Conservation (phyloP, 441 rosid species). For the Erysimum pusillum region DNA sequence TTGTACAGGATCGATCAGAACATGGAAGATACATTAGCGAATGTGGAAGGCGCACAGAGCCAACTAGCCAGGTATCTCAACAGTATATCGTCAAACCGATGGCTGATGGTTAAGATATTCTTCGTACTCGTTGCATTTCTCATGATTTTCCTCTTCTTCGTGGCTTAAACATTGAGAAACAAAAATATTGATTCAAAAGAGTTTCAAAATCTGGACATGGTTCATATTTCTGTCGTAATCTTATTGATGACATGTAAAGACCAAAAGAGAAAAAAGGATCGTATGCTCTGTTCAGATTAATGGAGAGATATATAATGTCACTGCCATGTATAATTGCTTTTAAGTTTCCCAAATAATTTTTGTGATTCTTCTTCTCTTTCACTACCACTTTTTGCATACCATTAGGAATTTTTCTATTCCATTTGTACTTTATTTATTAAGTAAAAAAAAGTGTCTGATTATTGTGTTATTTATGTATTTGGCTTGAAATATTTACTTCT, state of each 20-base stretch:
- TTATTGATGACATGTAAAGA: slow-evolving; percentile 45
- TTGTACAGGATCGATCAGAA: slow-evolving; percentile 89
- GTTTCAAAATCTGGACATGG: slow-evolving; percentile 33
- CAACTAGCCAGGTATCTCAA: slow-evolving; percentile 85
- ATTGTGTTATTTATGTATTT: too few species aligned
- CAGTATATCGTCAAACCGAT: slow-evolving; percentile 91
- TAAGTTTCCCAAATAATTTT: slow-evolving; percentile 2
- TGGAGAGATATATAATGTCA: slow-evolving; percentile 40
- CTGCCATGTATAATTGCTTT: slow-evolving; percentile 30
- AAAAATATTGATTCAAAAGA: slow-evolving; percentile 1
- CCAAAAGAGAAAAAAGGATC: slow-evolving; percentile 22
- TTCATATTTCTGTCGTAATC: slow-evolving; percentile 21
- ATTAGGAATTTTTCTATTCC: not conserved
- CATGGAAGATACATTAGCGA: slow-evolving; percentile 85
- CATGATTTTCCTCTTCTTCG: slow-evolving; percentile 92
- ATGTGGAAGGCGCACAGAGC: slow-evolving; percentile 95
- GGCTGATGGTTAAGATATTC: slow-evolving; percentile 97
- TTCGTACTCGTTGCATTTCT: slow-evolving; percentile 87
- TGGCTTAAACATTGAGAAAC: slow-evolving; percentile 65
- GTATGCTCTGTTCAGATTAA: slow-evolving; percentile 37
- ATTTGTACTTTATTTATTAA: too few species aligned
- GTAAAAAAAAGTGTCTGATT: too few species aligned
- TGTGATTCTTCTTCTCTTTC: slow-evolving; percentile 22
- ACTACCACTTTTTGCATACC: not conserved
- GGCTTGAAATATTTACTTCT: too few species aligned